Evolutionary conservation across 768 basidiomycete genomes (phyloP).

Genomic region (Suillus americanus): DNA sequence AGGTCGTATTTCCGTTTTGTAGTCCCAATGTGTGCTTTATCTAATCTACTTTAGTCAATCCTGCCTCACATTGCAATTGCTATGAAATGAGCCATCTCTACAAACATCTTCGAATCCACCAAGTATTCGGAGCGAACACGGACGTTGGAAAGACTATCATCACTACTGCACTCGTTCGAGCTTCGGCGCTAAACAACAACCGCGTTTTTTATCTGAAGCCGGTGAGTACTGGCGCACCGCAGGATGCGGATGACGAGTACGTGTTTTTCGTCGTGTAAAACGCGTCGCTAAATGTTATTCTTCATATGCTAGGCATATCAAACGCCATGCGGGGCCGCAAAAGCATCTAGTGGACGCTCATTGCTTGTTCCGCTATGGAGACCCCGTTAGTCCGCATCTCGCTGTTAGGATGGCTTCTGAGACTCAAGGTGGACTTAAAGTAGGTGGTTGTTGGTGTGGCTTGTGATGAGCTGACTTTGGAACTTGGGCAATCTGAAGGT

Average conservation of each 20-base stretch:
- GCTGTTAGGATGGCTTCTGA: slow-evolving; percentile 58
- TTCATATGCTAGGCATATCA: slow-evolving; percentile 56
- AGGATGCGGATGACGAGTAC: slow-evolving; percentile 86
- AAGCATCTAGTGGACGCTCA: slow-evolving; percentile 49
- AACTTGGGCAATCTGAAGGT: slow-evolving; percentile 16
- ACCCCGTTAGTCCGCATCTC: slow-evolving; percentile 93
- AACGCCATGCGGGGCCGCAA: slow-evolving; percentile 45
- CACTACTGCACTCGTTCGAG: slow-evolving; percentile 79
- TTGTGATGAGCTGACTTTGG: slow-evolving; percentile 3
- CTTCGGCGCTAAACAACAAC: slow-evolving; percentile 58
- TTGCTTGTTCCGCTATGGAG: slow-evolving; percentile 81
- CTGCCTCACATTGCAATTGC: background rate
- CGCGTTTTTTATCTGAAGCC: slow-evolving; percentile 81
- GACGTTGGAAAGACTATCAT: slow-evolving; percentile 95
- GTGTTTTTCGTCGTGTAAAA: slow-evolving; percentile 15
- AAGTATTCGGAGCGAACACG: slow-evolving; percentile 95
- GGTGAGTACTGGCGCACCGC: slow-evolving; percentile 80
- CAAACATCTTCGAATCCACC: slow-evolving; percentile 81
- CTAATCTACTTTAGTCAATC: no score
- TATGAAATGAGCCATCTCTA: slow-evolving; percentile 76
- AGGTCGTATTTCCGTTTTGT: no score
- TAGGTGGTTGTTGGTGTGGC: slow-evolving; percentile 16
- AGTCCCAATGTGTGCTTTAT: no score
- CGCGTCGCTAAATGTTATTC: slow-evolving; percentile 1
- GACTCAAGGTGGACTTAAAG: slow-evolving; percentile 28